Percentiles rank a stretch among this genome's conserved stretches.
phyloP scores from a whole-genome alignment of 2,329 filamentous ascomycete species.

The Aspergillus glaucus region DNA sequence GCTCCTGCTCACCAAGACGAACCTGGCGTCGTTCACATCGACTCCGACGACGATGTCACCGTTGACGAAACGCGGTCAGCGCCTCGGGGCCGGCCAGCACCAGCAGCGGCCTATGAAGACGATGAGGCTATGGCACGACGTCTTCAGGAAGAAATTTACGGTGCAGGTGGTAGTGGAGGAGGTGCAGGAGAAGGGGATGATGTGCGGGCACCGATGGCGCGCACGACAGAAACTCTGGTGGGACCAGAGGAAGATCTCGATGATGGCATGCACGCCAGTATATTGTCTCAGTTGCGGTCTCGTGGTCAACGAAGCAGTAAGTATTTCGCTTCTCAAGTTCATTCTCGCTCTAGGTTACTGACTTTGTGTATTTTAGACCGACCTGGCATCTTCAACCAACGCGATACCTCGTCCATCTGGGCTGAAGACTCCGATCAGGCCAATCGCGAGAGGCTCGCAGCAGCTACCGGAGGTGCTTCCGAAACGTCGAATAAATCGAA shows the following conservation, averaged over 20 bases:
- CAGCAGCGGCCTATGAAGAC: constrained; percentile 62
- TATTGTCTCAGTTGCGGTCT: constrained; percentile 59
- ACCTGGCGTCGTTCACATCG: constrained; percentile 63
- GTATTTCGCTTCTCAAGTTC: constrained; percentile 6
- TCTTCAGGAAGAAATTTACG: constrained; percentile 87
- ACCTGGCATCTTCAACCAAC: constrained; percentile 65
- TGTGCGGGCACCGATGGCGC: constrained; percentile 82
- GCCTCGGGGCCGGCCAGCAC: constrained; percentile 29
- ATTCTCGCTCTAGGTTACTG: constrained; percentile 4
- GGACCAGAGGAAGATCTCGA: constrained; percentile 57
- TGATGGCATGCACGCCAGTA: constrained; percentile 53
- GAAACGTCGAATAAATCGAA: constrained; percentile 63
- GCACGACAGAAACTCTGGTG: constrained; percentile 85
- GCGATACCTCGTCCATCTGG: constrained; percentile 53
- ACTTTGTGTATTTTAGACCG: constrained; percentile 28
- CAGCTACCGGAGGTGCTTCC: constrained; percentile 59
- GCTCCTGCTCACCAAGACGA: constrained; percentile 46
- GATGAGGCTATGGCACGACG: constrained; percentile 89
- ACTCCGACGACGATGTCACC: constrained; percentile 65
- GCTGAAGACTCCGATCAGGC: constrained; percentile 45
- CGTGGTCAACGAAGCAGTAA: constrained; percentile 33
- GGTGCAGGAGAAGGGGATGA: constrained; percentile 45
- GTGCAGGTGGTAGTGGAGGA: constrained; percentile 31
- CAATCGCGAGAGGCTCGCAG: constrained; percentile 50
- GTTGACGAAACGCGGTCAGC: constrained; percentile 31